Evolutionary conservation across 345 rosid genomes (phyloP), one percentile per base, ranked within the genome.

Genomic region (Syzygium oleosum): DNA sequence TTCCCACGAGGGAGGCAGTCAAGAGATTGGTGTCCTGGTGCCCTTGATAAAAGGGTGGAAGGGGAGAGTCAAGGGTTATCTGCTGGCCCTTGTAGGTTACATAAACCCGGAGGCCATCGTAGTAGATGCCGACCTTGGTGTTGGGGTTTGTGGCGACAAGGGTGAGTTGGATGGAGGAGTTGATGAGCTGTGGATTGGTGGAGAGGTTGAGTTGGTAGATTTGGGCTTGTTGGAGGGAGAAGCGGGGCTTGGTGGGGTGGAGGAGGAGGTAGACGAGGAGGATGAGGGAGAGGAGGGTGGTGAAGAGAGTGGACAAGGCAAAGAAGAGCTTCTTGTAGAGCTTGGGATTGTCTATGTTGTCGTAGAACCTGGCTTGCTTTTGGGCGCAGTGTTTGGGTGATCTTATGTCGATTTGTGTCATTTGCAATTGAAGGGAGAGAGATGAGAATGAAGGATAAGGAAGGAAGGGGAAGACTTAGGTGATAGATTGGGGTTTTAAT

Each of bases 331-430:
- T 97, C 93, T 94, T 96, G 92, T 73, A 85, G 86, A 85, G 58
- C 61, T 13, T 85, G 65, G 86, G 61, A 34, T 54, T 31, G 86
- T 85, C 61, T 38, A 85, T 91, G 59, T 91, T 91, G 43, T 92
- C 78, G 68, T 89, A 17, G 85, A 85, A 43, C 52, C 58, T 84
- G 92, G 79, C 92, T 92, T 89, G 88, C 23, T 93, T 92, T 43
- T 88, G 80, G 59, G 96, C 98, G 29, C 99, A 97, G 92, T 96
- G 98, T 87, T 95, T 94, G 21, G 99, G 99, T 65, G 99, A 95
- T 88, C 88, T 89, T 83, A 77, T 87, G 63, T 68, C n/a, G 88
- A 92, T 43, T 88, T 84, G 92, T 92, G 99, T 95, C 99, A 98
- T 97, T 93, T 93, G 93, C 31, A 56, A 19, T n/a, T 52, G 85